These are phyloP conservation scores for Bipolaris bicolor DNA, from an alignment of 2,329 filamentous ascomycete species.

Conservation along the genomic window DNA sequence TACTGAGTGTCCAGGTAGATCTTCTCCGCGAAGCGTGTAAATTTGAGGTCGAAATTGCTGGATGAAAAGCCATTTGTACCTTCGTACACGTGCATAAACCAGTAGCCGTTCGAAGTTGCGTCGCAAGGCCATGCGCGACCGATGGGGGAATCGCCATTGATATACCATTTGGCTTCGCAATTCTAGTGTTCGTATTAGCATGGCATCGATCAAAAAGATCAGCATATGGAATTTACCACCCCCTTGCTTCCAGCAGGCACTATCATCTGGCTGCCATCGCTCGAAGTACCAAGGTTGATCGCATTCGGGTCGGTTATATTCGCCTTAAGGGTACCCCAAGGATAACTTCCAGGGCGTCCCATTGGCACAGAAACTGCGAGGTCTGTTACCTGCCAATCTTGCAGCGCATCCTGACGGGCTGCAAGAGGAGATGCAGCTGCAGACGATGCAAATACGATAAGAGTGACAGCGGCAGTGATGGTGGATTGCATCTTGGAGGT, in stretches of 20 bases:
- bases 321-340: constrained; percentile 30
- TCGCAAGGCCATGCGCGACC: constrained; percentile 38
- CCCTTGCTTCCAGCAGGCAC: constrained; percentile 27
- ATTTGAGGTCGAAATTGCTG: constrained; percentile 31
- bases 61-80: constrained; percentile 14
- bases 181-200: constrained; percentile 17
- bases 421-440: constrained; percentile 16
- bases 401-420: constrained; percentile 19
- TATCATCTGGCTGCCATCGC: constrained; percentile 14
- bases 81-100: constrained; percentile 29
- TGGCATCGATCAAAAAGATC: background rate
- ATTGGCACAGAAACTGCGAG: constrained; percentile 15
- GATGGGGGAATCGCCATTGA: constrained; percentile 17
- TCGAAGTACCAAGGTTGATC: constrained; percentile 21
- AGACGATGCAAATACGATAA: constrained; percentile 18
- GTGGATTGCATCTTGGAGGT: constrained; percentile 21
- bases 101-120: constrained; percentile 26
- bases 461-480: constrained; percentile 9
- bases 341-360: constrained; percentile 27
- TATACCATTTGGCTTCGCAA: constrained; percentile 35
- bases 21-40: constrained; percentile 28
- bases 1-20: constrained; percentile 20
- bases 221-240: constrained; percentile 2
- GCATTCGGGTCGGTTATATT: constrained; percentile 38
- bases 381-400: constrained; percentile 31